These are phyloP conservation scores for Rhododendron williamsianum DNA, from an alignment of 148 eudicot species.

Conservation along the genomic window DNA sequence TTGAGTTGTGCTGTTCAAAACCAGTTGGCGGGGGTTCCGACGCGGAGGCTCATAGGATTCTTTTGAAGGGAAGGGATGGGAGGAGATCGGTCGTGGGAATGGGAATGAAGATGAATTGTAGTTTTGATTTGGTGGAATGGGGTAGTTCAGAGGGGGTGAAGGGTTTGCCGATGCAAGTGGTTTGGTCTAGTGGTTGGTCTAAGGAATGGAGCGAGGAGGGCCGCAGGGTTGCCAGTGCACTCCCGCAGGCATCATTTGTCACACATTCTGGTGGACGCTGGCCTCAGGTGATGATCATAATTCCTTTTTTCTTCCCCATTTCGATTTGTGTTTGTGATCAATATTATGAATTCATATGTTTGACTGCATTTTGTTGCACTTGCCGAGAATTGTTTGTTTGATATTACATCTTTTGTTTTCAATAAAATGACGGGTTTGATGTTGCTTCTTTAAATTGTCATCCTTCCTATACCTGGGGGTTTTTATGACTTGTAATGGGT, in stretches of 20 bases:
- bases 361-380: constrained; percentile 1
- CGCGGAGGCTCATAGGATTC: constrained; percentile 66
- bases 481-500: background rate
- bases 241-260: constrained; percentile 53
- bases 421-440: background rate
- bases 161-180: constrained; percentile 68
- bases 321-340: background rate
- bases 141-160: constrained; percentile 52
- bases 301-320: background rate
- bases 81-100: constrained; percentile 56
- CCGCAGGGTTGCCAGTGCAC: constrained; percentile 40
- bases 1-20: constrained; percentile 51
- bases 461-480: background rate
- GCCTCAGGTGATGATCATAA: constrained; percentile 63
- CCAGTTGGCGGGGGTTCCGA: constrained; percentile 27
- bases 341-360: background rate
- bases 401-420: background rate
- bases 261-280: constrained; percentile 90
- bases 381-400: background rate
- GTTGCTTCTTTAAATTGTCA: background rate
- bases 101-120: constrained; percentile 65
- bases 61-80: constrained; percentile 64
- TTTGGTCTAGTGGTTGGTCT: constrained; percentile 69
- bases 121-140: constrained; percentile 82
- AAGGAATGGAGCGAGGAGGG: constrained; percentile 73